Base-by-base conservation (phyloP, 495 filamentous ascomycete species). In the Aspergillus panamensis region DNA sequence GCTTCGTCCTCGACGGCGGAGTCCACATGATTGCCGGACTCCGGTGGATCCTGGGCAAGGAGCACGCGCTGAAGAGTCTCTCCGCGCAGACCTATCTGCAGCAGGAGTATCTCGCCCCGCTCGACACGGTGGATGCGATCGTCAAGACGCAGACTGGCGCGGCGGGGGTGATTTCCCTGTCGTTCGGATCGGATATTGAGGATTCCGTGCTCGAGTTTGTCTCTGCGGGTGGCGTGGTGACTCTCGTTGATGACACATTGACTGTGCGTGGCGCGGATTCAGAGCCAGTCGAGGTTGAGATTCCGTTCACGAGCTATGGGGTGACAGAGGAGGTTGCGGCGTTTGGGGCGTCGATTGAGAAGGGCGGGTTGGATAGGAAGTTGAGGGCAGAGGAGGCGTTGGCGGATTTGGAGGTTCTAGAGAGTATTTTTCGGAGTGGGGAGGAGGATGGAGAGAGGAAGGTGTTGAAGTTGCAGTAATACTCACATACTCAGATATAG, bases 1-100 rank as follows among this genome's bases (percentile, higher is more conserved):
- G 90, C 17, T 94, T 92, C 63, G 66, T 92, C 17, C 74, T 93
- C 1, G 90, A 92, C 60, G 89, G 85, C 3, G 89, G 90, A 3
- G 83, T 94, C 7, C 90, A 92, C 65, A 83, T 81, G 54, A 73
- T 85, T 31, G 90, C 89, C 16, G 86, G 73, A 0, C 70, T 86
- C 8, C 73, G 87, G 45, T 64, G 83, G 43, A 67, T 92, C 45
- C 69, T 91, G 2, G 84, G 82, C 5, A 60, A 69, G 14, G 69
- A 77, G 16, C 70, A 76, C 37, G 70, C 60, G 40, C 62, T 79
- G 17, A 75, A 70, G 2, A 72, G 70, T 37, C 61, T 89, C 12
- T 77, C 81, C 3, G 86, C 85, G 1, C 84, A 86, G 58, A 83
- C 85, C 3, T 63, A 76, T 37, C 77, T 81, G 53, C 69, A 84